Percentiles rank a stretch among this genome's conserved stretches.
phyloP scores from a whole-genome alignment of 139 green algal genomes.

The Micractinium sp. region DNA sequence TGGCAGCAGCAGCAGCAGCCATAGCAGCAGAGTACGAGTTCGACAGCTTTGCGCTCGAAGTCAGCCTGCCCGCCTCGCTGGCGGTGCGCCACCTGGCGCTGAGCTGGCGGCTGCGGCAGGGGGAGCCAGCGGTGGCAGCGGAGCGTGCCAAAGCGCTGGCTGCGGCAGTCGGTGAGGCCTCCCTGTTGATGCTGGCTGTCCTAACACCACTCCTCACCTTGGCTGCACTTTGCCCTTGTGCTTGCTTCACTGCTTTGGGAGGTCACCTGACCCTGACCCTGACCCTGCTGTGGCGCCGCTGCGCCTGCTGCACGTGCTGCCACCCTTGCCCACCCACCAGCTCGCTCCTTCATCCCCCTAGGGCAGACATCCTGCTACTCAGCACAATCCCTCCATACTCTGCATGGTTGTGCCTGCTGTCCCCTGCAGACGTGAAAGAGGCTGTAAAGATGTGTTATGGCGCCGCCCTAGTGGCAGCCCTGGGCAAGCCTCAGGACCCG shows the following conservation, averaged over 20 bases:
- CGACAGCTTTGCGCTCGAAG: conserved; percentile 25
- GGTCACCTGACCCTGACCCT: too few species aligned
- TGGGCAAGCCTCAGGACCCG: not conserved
- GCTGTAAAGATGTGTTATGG: not conserved
- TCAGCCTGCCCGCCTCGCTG: conserved; percentile 26
- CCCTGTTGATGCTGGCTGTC: not conserved
- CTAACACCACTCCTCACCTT: not conserved
- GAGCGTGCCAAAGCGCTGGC: not conserved
- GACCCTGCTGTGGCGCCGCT: too few species aligned
- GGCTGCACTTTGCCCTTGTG: not conserved
- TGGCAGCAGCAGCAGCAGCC: not conserved
- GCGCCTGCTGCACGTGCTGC: too few species aligned
- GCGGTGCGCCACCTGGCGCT: conserved; percentile 31
- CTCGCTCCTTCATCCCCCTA: too few species aligned
- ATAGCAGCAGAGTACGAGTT: conserved; percentile 7
- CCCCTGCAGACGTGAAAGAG: conserved; percentile 29
- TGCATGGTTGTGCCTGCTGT: not conserved
- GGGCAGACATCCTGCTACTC: not conserved
- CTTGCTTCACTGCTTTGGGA: too few species aligned
- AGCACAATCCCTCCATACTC: not conserved
- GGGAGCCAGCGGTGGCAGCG: not conserved
- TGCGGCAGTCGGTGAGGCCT: not conserved
- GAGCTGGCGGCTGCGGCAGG: conserved; percentile 20
- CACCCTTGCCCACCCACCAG: too few species aligned
- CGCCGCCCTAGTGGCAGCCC: not conserved